phyloP scores from a whole-genome alignment of 768 basidiomycete genomes.

The Leccinum ochraceum region DNA sequence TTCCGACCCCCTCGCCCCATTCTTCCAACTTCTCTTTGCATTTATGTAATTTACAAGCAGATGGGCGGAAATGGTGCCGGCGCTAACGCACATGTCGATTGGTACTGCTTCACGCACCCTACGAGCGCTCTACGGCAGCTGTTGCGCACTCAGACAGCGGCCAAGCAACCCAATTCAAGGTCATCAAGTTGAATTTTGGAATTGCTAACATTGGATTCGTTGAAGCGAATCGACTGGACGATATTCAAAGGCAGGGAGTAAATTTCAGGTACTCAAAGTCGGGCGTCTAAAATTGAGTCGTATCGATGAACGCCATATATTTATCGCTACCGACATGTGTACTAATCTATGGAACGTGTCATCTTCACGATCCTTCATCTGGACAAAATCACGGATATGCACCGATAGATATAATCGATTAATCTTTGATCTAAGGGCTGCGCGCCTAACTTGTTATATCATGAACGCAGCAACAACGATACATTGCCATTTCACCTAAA shows the following conservation, averaged over 20 bases:
- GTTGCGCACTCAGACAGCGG: background rate
- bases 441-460: constrained; percentile 6
- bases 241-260: background rate
- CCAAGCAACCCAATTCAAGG: background rate
- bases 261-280: background rate
- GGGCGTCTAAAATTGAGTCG: background rate
- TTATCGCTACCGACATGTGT: background rate
- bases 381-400: background rate
- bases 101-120: background rate
- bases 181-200: background rate
- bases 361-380: background rate
- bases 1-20: background rate
- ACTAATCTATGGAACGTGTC: background rate
- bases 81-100: background rate
- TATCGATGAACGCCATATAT: background rate
- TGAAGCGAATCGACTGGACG: background rate
- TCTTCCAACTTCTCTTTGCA: background rate
- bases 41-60: background rate
- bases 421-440: background rate
- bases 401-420: background rate
- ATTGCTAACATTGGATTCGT: background rate
- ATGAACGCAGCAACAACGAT: background rate
- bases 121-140: background rate
- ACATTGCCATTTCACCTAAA: background rate
- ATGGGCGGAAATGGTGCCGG: constrained; percentile 1